phyloP scores from a whole-genome alignment of 495 filamentous ascomycete genomes.

The Daldinia decipiens region DNA sequence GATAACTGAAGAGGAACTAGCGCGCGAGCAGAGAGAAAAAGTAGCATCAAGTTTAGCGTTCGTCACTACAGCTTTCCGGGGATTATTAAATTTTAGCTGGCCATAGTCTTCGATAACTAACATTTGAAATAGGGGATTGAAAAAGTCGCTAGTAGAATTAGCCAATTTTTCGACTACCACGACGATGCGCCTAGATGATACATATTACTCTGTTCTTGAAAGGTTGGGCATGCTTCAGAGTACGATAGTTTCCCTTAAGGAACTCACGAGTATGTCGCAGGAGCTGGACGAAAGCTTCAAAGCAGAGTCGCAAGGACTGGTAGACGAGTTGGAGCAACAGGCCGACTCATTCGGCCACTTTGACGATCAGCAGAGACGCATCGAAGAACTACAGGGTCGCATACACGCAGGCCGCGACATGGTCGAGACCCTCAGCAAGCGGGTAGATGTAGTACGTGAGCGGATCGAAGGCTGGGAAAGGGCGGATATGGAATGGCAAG shows the following conservation, averaged over 20 bases:
- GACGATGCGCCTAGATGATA: slow-evolving; percentile 82
- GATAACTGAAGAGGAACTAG: slow-evolving; percentile 48
- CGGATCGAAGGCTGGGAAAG: slow-evolving; percentile 78
- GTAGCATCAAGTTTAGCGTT: slow-evolving; percentile 56
- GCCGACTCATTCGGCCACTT: slow-evolving; percentile 74
- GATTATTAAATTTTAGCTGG: background rate
- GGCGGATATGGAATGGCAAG: slow-evolving; percentile 77
- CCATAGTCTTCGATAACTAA: slow-evolving; percentile 26
- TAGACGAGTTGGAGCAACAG: slow-evolving; percentile 70
- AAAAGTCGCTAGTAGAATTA: slow-evolving; percentile 56
- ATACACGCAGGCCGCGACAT: slow-evolving; percentile 70
- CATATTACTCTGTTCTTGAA: slow-evolving; percentile 85
- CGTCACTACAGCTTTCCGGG: slow-evolving; percentile 13
- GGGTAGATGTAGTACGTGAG: slow-evolving; percentile 71
- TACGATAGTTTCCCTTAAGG: slow-evolving; percentile 73
- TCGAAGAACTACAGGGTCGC: slow-evolving; percentile 71
- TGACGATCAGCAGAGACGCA: slow-evolving; percentile 72
- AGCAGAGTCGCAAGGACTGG: slow-evolving; percentile 67
- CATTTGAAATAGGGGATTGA: slow-evolving; percentile 51
- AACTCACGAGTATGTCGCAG: slow-evolving; percentile 71
- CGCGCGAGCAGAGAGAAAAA: slow-evolving; percentile 55
- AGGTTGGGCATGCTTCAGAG: slow-evolving; percentile 75
- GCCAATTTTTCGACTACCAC: slow-evolving; percentile 62
- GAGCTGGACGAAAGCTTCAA: slow-evolving; percentile 71
- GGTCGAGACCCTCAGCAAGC: slow-evolving; percentile 70